These are phyloP conservation scores for Ophiosphaerella korrae DNA, from an alignment of 2,329 filamentous ascomycete species.

Conservation along the genomic window DNA sequence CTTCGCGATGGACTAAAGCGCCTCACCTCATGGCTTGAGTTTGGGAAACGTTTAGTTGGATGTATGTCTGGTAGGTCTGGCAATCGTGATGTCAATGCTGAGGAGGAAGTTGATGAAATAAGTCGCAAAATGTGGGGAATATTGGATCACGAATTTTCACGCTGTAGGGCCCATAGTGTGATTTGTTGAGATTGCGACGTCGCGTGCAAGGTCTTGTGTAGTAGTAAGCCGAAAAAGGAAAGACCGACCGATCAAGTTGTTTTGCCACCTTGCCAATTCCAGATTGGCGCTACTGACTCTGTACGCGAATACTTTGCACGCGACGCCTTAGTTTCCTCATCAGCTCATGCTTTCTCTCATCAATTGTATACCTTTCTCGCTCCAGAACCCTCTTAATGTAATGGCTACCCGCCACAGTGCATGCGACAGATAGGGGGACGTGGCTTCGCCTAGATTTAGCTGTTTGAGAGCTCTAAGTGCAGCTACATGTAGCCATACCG, in stretches of 20 bases:
- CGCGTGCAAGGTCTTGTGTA: slow-evolving; percentile 5
- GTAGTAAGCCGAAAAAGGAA: slow-evolving; percentile 4
- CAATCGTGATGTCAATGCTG: no score
- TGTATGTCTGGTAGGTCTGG: no score
- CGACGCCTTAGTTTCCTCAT: slow-evolving; percentile 14
- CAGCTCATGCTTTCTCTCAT: slow-evolving; percentile 10
- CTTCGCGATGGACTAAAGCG: neutral
- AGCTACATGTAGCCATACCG: slow-evolving; percentile 18
- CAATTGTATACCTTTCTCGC: slow-evolving; percentile 7
- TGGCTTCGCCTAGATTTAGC: slow-evolving; percentile 4
- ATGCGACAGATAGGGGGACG: neutral
- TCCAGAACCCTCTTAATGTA: slow-evolving; percentile 4
- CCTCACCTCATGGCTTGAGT: neutral
- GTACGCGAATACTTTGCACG: slow-evolving; percentile 22
- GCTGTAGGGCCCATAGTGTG: no score
- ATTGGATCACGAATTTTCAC: no score
- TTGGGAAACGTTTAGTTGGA: neutral
- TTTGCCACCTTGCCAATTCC: slow-evolving; percentile 16
- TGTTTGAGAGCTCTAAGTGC: slow-evolving; percentile 9
- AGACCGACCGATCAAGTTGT: slow-evolving; percentile 13
- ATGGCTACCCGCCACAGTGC: neutral
- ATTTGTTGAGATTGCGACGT: neutral
- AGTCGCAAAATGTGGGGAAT: no score
- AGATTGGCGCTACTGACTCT: slow-evolving; percentile 12
- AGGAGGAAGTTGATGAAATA: no score